Base-by-base conservation (phyloP, 768 basidiomycete genomes). In the Cantharellus anzutake region DNA sequence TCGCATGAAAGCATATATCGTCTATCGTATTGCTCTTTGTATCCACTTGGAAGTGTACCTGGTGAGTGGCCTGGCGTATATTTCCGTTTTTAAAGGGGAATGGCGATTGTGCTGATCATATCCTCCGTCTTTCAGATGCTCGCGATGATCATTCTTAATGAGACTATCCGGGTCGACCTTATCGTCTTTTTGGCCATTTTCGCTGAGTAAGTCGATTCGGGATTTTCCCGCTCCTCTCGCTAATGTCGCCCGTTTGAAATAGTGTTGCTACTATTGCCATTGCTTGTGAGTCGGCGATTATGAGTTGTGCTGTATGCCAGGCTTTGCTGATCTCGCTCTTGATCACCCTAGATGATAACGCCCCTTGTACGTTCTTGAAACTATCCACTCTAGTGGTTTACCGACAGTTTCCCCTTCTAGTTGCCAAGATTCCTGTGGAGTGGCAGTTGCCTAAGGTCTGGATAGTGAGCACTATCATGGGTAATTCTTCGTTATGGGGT, bases 371-470 rank as follows among this genome's bases (percentile, higher is more conserved):
- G 44, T 29, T 48, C 11, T 11, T 48, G 11, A 11, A 48, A 29
- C 44, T 48, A 29, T 29, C 44, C 29, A 29, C 11, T 11, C 11
- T 48, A 11, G 11, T 48, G 44, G 11, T 48, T 29, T 29, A 48
- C 44, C 29, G 44, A 48, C 44, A 11, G 44, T 29, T 48, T 48
- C 44, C 29, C 11, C 29, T 48, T 48, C 44, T 48, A 48, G 44
- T 48, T 29, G 44, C 44, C 44, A 48, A 48, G 44, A 29, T 29
- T 48, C 44, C 75, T 2, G 76, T 76, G 34, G 75, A 76, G 60
- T 76, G 75, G 75, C 74, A 76, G 65, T 64, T 76, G 16, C 73
- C 75, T 16, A 76, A 74, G 65, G 72, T 76, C 3, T 75, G 75
- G 75, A 69, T 75, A 60, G 70, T 76, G 62, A 73, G 71, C 4